Evolutionary conservation across 2,329 filamentous ascomycete species (phyloP).

Genomic region (Arthrobotrys conoides): DNA sequence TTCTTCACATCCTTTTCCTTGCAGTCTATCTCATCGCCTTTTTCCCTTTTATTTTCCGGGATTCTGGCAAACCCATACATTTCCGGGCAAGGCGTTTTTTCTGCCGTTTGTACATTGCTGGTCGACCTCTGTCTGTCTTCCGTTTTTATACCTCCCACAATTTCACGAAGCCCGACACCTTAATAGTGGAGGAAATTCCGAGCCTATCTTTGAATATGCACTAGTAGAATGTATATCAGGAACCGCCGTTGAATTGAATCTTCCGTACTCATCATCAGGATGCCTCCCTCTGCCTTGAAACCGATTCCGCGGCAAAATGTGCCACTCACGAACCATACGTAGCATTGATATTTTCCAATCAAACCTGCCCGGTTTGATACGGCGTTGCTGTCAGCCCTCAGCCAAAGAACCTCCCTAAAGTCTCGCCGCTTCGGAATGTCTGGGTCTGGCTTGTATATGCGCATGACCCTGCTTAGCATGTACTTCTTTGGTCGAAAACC

Average conservation of each 20-base stretch:
- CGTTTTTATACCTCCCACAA: conserved; percentile 57
- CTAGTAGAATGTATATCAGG: conserved; percentile 57
- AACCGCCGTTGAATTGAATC: conserved; percentile 52
- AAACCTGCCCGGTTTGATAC: neutral
- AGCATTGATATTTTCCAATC: neutral
- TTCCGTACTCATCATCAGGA: conserved; percentile 11
- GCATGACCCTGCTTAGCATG: neutral
- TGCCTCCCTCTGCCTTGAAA: neutral
- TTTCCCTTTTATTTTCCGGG: conserved; percentile 29
- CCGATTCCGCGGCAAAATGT: neutral
- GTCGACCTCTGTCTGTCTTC: conserved; percentile 53
- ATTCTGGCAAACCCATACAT: conserved; percentile 35
- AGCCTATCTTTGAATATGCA: conserved; percentile 48
- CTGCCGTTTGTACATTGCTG: conserved; percentile 58
- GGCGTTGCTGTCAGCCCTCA: neutral
- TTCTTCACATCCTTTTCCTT: conserved; percentile 21
- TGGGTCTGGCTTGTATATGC: neutral
- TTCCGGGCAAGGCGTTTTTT: conserved; percentile 59
- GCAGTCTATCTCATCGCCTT: conserved; percentile 30
- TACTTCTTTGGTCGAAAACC: neutral
- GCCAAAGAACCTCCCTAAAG: neutral
- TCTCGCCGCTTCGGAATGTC: neutral
- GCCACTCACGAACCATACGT: neutral
- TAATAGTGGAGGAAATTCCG: conserved; percentile 53
- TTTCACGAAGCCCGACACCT: conserved; percentile 44